Conservation (phyloP, 1,284 basidiomycete species). For the Abortiporus biennis region DNA sequence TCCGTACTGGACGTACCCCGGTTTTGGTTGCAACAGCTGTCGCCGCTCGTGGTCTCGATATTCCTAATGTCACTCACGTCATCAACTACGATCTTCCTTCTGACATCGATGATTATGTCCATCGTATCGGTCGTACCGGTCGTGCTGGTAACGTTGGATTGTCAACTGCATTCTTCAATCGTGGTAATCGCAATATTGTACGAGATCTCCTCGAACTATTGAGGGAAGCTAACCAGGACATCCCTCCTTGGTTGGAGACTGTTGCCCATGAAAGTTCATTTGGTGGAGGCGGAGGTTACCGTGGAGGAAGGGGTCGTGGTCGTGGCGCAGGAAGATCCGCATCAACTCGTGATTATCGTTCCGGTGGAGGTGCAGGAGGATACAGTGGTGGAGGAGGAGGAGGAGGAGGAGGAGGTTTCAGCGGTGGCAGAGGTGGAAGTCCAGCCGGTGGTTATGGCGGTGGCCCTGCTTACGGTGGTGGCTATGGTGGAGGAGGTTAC, state of each 20-base stretch:
- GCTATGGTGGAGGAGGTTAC: conserved; percentile 33
- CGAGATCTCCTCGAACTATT: conserved; percentile 90
- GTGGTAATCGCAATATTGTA: conserved; percentile 88
- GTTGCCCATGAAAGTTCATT: conserved; percentile 82
- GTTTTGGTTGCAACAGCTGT: conserved; percentile 98
- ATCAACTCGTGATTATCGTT: conserved; percentile 41
- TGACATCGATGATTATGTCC: conserved; percentile 98
- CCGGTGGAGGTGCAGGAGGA: conserved; percentile 34
- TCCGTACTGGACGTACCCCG: conserved; percentile 92
- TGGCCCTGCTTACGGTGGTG: conserved; percentile 24
- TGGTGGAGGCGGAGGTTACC: conserved; percentile 45
- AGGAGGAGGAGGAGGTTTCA: conserved; percentile 28
- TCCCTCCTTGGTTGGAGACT: conserved; percentile 88
- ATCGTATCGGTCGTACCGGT: conserved; percentile 98
- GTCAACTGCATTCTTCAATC: conserved; percentile 93
- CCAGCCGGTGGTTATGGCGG: conserved; percentile 25
- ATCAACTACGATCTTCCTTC: conserved; percentile 98
- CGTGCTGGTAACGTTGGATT: conserved; percentile 99
- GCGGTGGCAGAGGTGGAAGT: conserved; percentile 33
- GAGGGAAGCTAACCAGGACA: conserved; percentile 95
- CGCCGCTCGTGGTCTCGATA: conserved; percentile 97
- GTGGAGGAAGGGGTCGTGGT: conserved; percentile 52
- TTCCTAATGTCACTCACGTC: conserved; percentile 99
- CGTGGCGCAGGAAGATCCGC: conserved; percentile 52
- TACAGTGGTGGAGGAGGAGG: conserved; percentile 30